These are phyloP conservation scores for Aspergillus candidus DNA, from an alignment of 2,329 filamentous ascomycete species.

Conservation along the genomic window DNA sequence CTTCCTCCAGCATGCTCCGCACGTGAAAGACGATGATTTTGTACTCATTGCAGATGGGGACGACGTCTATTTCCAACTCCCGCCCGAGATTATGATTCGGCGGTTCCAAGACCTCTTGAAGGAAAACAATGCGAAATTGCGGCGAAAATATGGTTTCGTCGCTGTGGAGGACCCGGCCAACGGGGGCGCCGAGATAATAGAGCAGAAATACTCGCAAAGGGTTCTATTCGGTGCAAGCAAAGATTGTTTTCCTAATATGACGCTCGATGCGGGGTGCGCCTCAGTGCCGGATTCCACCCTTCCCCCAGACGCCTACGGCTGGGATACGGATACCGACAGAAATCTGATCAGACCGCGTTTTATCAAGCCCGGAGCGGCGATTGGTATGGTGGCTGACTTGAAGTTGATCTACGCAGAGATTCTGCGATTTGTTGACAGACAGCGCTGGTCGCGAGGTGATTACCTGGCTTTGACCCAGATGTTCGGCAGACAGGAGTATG, in stretches of 20 bases:
- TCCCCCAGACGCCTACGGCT: constrained; percentile 45
- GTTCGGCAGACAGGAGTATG: constrained; percentile 49
- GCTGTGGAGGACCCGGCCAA: constrained; percentile 16
- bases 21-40: constrained; percentile 54
- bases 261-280: constrained; percentile 46
- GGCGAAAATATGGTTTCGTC: constrained; percentile 43
- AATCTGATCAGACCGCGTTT: constrained; percentile 43
- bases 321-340: constrained; percentile 37
- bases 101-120: constrained; percentile 54
- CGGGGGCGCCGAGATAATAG: constrained; percentile 15
- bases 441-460: constrained; percentile 32
- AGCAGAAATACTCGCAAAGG: constrained; percentile 45
- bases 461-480: constrained; percentile 48
- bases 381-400: constrained; percentile 48
- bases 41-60: constrained; percentile 59
- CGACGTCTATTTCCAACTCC: constrained; percentile 61
- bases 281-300: constrained; percentile 49
- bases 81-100: constrained; percentile 56
- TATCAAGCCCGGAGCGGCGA: constrained; percentile 44
- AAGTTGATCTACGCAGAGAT: constrained; percentile 42
- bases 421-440: constrained; percentile 31
- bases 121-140: constrained; percentile 50
- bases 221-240: constrained; percentile 54
- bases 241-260: constrained; percentile 42
- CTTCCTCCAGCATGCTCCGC: constrained; percentile 44